Base-by-base conservation (phyloP, 495 filamentous ascomycete genomes). In the Neurospora sublineolata region DNA sequence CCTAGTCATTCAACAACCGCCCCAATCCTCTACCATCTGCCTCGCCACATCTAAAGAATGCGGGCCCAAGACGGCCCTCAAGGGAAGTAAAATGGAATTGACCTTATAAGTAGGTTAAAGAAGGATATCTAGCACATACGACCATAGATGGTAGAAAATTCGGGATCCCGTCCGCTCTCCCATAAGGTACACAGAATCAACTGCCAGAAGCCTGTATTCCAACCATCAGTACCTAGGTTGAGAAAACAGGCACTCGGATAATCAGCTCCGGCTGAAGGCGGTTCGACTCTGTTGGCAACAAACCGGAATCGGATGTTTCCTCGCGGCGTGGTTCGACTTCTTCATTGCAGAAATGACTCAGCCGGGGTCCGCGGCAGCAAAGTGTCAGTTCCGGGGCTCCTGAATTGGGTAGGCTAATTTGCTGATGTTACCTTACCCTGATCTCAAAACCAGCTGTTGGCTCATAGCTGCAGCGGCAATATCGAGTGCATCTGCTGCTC, bases 131-230 rank as follows among this genome's bases (percentile, higher is more conserved):
- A 1, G 0, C 11, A 42, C 40, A 18, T 42, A 42, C 40, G 40
- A 4, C 40, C 16, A 42, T 7, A 42, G 40, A 42, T 42, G 12
- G 40, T 42, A 4, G 40, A 42, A 42, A 76, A 79, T 72, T 77
- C 79, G 81, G 79, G 77, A 79, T 80, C 80, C 82, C 81, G 81
- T 83, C 80, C 80, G 82, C 79, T 83, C 80, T 79, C 80, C 82
- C 82, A 79, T 83, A 79, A n/a, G n/a, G n/a, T n/a, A n/a, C n/a
- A n/a, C n/a, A n/a, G n/a, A n/a, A n/a, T n/a, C n/a, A n/a, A n/a
- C n/a, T n/a, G n/a, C n/a, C n/a, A n/a, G n/a, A n/a, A n/a, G n/a
- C n/a, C n/a, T n/a, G n/a, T n/a, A n/a, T n/a, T n/a, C n/a, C n/a
- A n/a, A n/a, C n/a, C n/a, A n/a, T n/a, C n/a, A n/a, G n/a, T n/a